Percentiles rank a stretch among this genome's conserved stretches.
These are phyloP conservation scores for Akebia trifoliata DNA, from an alignment of 164 flowering plant genomes.

Conservation along the genomic window DNA sequence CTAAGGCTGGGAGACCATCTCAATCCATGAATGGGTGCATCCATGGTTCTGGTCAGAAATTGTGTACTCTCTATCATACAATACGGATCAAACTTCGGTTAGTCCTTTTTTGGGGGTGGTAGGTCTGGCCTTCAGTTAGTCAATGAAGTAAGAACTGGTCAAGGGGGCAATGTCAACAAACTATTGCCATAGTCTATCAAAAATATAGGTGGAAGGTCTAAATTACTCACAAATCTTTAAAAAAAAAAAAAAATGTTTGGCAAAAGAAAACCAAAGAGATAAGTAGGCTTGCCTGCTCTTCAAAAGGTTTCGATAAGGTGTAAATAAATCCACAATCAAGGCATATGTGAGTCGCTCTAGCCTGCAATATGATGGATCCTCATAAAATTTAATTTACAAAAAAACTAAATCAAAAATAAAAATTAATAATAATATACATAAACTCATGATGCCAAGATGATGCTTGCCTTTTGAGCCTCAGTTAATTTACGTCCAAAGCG, in stretches of 20 bases:
- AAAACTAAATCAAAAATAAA: neutral
- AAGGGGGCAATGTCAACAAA: too few relatives aligned
- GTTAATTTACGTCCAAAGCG: conserved; percentile 89
- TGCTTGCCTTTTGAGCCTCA: conserved; percentile 77
- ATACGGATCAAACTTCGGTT: too few relatives aligned
- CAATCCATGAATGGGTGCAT: too few relatives aligned
- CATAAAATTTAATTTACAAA: neutral
- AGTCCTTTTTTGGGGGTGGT: too few relatives aligned
- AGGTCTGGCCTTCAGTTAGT: too few relatives aligned
- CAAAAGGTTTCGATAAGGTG: conserved; percentile 72
- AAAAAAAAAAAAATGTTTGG: neutral
- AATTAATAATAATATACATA: neutral
- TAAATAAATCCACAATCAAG: conserved; percentile 91
- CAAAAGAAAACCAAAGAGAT: neutral
- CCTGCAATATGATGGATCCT: conserved; percentile 40
- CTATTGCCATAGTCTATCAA: too few relatives aligned
- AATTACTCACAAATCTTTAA: neutral
- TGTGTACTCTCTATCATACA: too few relatives aligned
- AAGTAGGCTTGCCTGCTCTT: conserved; percentile 68
- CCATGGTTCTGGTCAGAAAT: too few relatives aligned
- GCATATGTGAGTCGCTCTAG: conserved; percentile 94
- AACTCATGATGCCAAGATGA: neutral
- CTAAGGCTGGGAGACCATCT: too few relatives aligned
- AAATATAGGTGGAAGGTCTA: too few relatives aligned
- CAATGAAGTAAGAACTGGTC: too few relatives aligned